phyloP scores from a whole-genome alignment of 2,329 filamentous ascomycete genomes.

The Ceratocystis eucalypticola region DNA sequence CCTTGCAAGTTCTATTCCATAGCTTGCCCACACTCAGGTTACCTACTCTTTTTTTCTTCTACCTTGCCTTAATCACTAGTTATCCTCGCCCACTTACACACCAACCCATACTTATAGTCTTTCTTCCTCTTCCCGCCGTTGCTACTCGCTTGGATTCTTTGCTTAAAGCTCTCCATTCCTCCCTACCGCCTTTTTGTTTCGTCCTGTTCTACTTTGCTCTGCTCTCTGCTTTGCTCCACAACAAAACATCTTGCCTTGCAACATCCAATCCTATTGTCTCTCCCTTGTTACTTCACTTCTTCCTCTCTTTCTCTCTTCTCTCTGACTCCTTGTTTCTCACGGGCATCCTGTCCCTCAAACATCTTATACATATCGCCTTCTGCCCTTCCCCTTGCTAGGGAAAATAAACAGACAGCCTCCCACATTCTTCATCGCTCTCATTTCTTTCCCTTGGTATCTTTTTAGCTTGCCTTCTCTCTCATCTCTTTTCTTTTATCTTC shows the following conservation, averaged over 20 bases:
- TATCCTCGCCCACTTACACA: background rate
- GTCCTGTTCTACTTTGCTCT: background rate
- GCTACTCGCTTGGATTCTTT: background rate
- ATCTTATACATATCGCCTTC: conserved; percentile 11
- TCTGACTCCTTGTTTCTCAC: background rate
- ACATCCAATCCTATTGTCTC: background rate
- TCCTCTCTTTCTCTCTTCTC: conserved; percentile 5
- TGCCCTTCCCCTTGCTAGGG: conserved; percentile 7
- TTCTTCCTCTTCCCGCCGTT: background rate
- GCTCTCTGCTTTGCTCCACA: background rate
- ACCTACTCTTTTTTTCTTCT: too few species aligned
- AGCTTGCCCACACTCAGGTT: background rate
- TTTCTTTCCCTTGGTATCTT: conserved; percentile 6
- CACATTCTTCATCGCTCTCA: conserved; percentile 12
- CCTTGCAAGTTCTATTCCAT: background rate
- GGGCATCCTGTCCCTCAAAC: conserved; percentile 5
- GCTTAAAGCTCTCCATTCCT: conserved; percentile 8
- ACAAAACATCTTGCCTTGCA: background rate
- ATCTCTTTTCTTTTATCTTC: conserved; percentile 12
- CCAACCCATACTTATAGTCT: too few species aligned
- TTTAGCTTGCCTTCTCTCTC: conserved; percentile 5
- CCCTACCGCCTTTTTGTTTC: conserved; percentile 1
- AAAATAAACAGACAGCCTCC: conserved; percentile 8
- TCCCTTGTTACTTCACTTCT: background rate
- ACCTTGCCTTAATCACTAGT: too few species aligned